Evolutionary conservation across 371 early-diverging fungal genomes (phyloP).

Genomic region (Rhizoclosmatium hyalinum): DNA sequence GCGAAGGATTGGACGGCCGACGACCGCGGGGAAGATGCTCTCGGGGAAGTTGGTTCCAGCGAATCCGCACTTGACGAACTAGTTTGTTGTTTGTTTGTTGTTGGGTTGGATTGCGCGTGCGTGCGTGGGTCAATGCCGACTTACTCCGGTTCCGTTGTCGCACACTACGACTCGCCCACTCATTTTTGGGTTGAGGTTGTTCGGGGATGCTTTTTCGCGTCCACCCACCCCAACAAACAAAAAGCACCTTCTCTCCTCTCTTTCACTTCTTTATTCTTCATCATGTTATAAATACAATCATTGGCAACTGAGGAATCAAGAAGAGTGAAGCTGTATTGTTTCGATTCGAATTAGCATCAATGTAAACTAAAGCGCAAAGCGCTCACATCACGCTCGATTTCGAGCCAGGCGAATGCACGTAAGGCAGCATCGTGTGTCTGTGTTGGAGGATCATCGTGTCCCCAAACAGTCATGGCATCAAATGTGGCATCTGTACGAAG

Average conservation of each 20-base stretch:
- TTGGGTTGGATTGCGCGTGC: background rate
- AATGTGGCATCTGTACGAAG: slow-evolving; percentile 18
- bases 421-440: slow-evolving; percentile 7
- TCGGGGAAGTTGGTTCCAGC: slow-evolving; percentile 96
- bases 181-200: slow-evolving; percentile 17
- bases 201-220: too few species aligned
- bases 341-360: too few species aligned
- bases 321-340: too few species aligned
- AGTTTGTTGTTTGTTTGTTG: background rate
- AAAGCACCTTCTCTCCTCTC: too few species aligned
- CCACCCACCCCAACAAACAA: too few species aligned
- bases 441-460: slow-evolving; percentile 32
- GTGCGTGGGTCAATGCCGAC: slow-evolving; percentile 35
- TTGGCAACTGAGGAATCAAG: too few species aligned
- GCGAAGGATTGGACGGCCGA: slow-evolving; percentile 96
- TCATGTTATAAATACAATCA: too few species aligned
- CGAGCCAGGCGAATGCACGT: slow-evolving; percentile 16
- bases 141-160: slow-evolving; percentile 96
- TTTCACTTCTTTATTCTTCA: too few species aligned
- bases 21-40: slow-evolving; percentile 94
- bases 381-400: slow-evolving; percentile 25
- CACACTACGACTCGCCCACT: slow-evolving; percentile 79
- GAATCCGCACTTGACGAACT: slow-evolving; percentile 96
- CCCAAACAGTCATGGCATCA: slow-evolving; percentile 31
- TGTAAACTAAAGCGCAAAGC: too few species aligned